Evolutionary conservation across 176 grass and related monocot genomes (phyloP), one percentile per base, ranked within the genome.

Genomic region (Eragrostis nindensis): DNA sequence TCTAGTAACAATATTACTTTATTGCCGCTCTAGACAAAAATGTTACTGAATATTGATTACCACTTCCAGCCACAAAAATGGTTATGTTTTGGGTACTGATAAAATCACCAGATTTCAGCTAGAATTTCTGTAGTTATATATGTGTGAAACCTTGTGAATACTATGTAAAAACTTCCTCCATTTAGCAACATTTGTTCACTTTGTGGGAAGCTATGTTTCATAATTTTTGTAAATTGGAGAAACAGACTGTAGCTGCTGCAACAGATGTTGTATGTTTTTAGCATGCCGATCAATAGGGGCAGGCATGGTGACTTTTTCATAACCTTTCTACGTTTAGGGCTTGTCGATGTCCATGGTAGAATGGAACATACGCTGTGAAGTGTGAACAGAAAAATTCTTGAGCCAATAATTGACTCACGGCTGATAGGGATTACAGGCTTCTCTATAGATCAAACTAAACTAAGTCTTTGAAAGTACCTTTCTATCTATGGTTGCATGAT

Each of bases 181-280:
- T 63, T 47, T 46, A 10, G 14, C 4, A 77, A 46, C 12, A 77
- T 47, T 7, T 76, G 39, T 47, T 25, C 57, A 30, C 19, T 27
- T 75, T 75, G 44, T 60, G 44, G 55, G 55, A 76, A 62, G 74
- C 8, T 46, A 59, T 26, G 38, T 60, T 59, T 22, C 18, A n/a
- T 3, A 25, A 25, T 17, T 75, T n/a, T 59, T 75, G 38, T 60
- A 41, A 6, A 59, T 75, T 1, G 7, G 40, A 22, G 21, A 75
- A 75, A 75, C 21, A 59, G n/a, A 16, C 12, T 59, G 19, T 61
- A 60, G 39, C n/a, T 8, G 1, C 32, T 36, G 32, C 2, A 36
- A 36, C 1, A 36, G 32, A 1, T 36, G 32, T 4, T 36, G 32
- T 36, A 36, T 8, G 42, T 6, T 44, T 10, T 0, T 44, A 44